These are phyloP conservation scores for Vigna radiata DNA, from an alignment of 306 rosid species.

Conservation along the genomic window DNA sequence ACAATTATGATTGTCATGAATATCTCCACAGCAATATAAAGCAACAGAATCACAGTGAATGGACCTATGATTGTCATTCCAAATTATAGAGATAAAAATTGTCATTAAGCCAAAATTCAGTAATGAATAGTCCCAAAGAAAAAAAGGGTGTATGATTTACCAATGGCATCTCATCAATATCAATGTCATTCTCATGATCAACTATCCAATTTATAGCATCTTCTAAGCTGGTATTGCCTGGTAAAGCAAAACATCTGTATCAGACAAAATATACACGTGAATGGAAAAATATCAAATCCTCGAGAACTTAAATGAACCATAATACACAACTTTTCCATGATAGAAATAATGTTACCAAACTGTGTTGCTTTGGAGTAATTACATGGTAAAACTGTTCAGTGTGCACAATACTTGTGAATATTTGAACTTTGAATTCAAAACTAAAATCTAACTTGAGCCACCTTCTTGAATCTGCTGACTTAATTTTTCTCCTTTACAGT, in stretches of 20 bases:
- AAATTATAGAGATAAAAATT: neutral
- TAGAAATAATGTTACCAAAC: neutral
- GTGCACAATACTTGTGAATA: neutral
- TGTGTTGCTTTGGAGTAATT: neutral
- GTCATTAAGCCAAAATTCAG: neutral
- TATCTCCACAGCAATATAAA: neutral
- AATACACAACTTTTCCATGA: neutral
- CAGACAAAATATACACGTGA: neutral
- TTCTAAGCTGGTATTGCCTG: slow-evolving; percentile 69
- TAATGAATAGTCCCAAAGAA: neutral
- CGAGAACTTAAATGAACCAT: neutral
- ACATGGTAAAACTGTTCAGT: neutral
- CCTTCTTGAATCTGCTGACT: neutral
- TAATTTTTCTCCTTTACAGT: neutral
- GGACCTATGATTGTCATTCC: too few relatives aligned
- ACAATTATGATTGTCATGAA: neutral
- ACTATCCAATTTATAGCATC: slow-evolving; percentile 74
- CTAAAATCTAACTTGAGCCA: neutral
- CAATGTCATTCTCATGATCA: slow-evolving; percentile 74
- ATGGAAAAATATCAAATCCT: slow-evolving; percentile 2
- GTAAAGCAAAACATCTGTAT: slow-evolving; percentile 33
- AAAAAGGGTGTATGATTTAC: slow-evolving; percentile 47
- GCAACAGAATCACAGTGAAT: neutral
- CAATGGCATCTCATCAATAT: slow-evolving; percentile 73
- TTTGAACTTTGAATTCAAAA: slow-evolving; percentile 9